These are phyloP conservation scores for Knufia fluminis DNA, from an alignment of 2,329 filamentous ascomycete genomes.

Conservation along the genomic window DNA sequence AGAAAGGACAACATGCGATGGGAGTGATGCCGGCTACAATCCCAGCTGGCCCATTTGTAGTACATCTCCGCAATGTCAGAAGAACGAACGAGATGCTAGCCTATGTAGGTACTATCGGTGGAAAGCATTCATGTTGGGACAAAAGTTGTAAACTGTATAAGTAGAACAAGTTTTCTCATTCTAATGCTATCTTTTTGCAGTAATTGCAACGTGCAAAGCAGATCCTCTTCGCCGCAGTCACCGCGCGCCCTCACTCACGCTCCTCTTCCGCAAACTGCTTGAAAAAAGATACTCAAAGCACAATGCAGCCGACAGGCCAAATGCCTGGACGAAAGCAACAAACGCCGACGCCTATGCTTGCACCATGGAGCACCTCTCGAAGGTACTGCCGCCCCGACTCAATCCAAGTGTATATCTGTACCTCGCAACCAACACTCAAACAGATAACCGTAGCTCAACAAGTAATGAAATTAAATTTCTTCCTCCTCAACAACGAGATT, in stretches of 20 bases:
- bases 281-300: neutral
- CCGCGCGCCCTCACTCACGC: neutral
- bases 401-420: neutral
- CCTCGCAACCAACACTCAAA: neutral
- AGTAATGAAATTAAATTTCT: neutral
- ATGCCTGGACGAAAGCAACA: neutral
- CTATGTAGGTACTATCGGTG: too few relatives aligned
- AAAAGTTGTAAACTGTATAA: too few relatives aligned
- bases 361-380: neutral
- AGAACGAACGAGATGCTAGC: too few relatives aligned
- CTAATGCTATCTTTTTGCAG: neutral
- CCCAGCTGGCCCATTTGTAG: too few relatives aligned
- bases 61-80: too few relatives aligned
- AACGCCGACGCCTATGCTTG: neutral
- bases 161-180: neutral
- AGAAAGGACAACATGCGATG: too few relatives aligned
- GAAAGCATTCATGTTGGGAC: too few relatives aligned
- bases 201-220: neutral
- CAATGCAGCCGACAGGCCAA: neutral
- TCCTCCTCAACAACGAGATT: neutral
- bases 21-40: too few relatives aligned
- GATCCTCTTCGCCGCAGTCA: neutral
- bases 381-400: neutral
- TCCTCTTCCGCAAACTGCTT: neutral
- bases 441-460: neutral